Evolutionary conservation across 164 flowering plant genomes (phyloP).

Genomic region (Liriodendron chinense): DNA sequence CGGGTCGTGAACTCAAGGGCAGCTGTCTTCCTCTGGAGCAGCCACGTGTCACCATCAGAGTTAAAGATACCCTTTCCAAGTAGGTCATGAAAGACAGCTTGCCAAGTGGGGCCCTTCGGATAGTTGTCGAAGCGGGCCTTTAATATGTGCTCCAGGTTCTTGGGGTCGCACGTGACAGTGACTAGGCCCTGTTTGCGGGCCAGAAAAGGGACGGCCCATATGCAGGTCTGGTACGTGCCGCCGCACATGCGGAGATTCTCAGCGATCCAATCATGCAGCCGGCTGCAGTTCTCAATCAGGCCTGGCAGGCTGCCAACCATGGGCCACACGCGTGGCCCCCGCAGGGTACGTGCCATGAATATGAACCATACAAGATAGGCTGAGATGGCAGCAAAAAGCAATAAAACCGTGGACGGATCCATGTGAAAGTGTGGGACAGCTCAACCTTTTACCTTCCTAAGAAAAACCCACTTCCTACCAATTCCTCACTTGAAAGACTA

Average conservation of each 20-base stretch:
- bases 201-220: constrained; percentile 44
- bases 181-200: constrained; percentile 62
- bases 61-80: constrained; percentile 69
- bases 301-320: constrained; percentile 68
- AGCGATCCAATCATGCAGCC: constrained; percentile 74
- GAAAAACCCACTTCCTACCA: neutral
- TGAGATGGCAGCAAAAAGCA: constrained; percentile 22
- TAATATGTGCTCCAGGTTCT: constrained; percentile 64
- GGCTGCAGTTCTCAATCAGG: constrained; percentile 38
- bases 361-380: constrained; percentile 57
- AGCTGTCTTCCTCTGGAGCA: constrained; percentile 60
- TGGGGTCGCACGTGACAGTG: constrained; percentile 75
- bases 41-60: constrained; percentile 77
- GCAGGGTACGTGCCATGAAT: constrained; percentile 27
- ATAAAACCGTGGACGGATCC: constrained; percentile 33
- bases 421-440: constrained; percentile 11
- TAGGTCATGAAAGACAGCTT: constrained; percentile 61
- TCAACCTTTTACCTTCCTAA: neutral
- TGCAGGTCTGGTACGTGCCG: constrained; percentile 76
- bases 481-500: neutral
- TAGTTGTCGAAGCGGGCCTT: constrained; percentile 59
- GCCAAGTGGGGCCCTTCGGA: constrained; percentile 76
- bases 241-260: constrained; percentile 61
- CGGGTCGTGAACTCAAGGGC: constrained; percentile 67
- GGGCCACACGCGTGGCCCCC: constrained; percentile 73